Evolutionary conservation across 1,284 basidiomycete species (phyloP).

Genomic region (Amylostereum areolatum): DNA sequence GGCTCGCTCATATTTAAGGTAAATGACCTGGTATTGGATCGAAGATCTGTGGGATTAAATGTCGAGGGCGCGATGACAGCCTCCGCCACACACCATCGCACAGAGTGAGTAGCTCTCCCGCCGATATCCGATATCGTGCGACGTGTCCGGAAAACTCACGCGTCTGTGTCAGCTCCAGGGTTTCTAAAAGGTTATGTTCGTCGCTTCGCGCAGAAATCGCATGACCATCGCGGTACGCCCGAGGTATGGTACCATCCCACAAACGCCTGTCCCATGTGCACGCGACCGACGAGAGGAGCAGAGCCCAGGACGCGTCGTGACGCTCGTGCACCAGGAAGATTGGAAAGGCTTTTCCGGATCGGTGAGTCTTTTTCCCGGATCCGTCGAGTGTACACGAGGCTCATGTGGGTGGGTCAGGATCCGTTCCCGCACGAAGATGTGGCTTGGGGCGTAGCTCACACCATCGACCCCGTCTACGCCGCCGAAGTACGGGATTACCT

Average conservation of each 20-base stretch:
- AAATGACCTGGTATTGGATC: neutral
- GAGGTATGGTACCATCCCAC: slow-evolving; percentile 39
- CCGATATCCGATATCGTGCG: neutral
- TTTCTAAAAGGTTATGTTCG: slow-evolving; percentile 84
- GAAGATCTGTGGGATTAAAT: no score
- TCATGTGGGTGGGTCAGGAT: slow-evolving; percentile 37
- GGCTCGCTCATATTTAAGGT: slow-evolving; percentile 82
- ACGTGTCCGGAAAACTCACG: neutral
- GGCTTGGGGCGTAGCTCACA: slow-evolving; percentile 87
- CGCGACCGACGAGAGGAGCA: slow-evolving; percentile 20
- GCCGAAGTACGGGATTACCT: slow-evolving; percentile 76
- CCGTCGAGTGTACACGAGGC: neutral
- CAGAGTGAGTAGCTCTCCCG: slow-evolving; percentile 36
- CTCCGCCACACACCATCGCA: slow-evolving; percentile 61
- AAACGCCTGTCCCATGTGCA: neutral
- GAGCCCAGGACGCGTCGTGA: slow-evolving; percentile 83
- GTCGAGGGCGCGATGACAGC: slow-evolving; percentile 31
- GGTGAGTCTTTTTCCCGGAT: slow-evolving; percentile 29
- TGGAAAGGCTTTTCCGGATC: slow-evolving; percentile 70
- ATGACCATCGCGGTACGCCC: slow-evolving; percentile 81
- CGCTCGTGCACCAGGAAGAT: slow-evolving; percentile 78
- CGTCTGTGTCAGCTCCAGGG: slow-evolving; percentile 49
- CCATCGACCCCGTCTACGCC: slow-evolving; percentile 72
- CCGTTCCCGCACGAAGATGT: slow-evolving; percentile 72
- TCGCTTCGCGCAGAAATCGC: slow-evolving; percentile 81